These are phyloP conservation scores for Collybia mongolica DNA, from an alignment of 768 basidiomycete genomes.

Conservation along the genomic window DNA sequence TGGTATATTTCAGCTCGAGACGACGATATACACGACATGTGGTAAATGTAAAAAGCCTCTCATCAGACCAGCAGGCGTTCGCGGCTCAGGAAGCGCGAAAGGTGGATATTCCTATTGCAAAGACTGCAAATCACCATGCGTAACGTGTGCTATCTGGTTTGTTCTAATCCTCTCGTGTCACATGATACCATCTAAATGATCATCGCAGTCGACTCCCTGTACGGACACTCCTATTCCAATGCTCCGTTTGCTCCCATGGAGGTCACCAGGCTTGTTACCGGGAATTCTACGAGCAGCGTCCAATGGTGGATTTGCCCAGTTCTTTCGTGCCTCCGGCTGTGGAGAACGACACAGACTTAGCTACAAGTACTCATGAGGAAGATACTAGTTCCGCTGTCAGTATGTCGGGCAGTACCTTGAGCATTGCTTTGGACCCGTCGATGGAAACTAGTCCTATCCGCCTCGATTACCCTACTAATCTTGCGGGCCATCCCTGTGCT, in stretches of 20 bases:
- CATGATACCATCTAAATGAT: not conserved
- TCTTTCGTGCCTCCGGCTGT: constrained; percentile 15
- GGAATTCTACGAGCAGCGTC: constrained; percentile 59
- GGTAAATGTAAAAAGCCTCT: constrained; percentile 69
- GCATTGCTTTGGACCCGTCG: constrained; percentile 15
- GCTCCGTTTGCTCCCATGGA: constrained; percentile 76
- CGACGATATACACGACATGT: constrained; percentile 69
- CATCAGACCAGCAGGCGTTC: constrained; percentile 36
- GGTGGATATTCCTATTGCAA: constrained; percentile 57
- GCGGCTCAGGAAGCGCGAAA: constrained; percentile 21
- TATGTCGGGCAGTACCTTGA: constrained; percentile 10
- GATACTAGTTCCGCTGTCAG: constrained; percentile 19
- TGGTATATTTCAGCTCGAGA: constrained; percentile 53
- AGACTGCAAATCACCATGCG: constrained; percentile 45
- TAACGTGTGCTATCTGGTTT: constrained; percentile 75
- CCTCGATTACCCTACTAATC: not conserved
- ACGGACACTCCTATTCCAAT: constrained; percentile 66
- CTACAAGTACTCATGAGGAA: constrained; percentile 20
- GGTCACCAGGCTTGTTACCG: constrained; percentile 81
- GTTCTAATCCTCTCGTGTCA: constrained; percentile 16
- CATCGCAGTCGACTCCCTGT: constrained; percentile 71
- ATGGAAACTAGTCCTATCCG: constrained; percentile 13
- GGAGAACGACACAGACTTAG: constrained; percentile 1
- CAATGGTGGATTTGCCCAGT: constrained; percentile 48
- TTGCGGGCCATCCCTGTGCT: constrained; percentile 1